A percentile compares a stretch with the other conserved stretches of the same genome.
Conservation (phyloP, 148 eudicot species). For the Tetragonia tetragonoides region DNA sequence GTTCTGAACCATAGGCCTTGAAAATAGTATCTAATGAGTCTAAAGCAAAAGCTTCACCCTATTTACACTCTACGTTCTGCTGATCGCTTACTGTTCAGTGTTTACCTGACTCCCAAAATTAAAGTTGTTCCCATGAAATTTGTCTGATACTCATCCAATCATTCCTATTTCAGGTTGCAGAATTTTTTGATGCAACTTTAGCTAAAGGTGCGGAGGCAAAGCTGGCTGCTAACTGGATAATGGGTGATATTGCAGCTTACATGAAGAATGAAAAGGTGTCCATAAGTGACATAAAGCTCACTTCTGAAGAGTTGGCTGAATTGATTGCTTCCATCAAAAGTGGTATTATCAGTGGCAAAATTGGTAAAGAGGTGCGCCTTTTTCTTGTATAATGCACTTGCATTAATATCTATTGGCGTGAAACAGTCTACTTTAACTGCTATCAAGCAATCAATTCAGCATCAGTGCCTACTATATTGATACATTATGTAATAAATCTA, state of each 20-base stretch:
- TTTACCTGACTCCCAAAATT: background rate
- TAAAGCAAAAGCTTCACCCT: background rate
- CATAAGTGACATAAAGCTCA: slow-evolving; percentile 72
- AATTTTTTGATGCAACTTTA: slow-evolving; percentile 80
- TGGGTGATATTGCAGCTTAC: slow-evolving; percentile 96
- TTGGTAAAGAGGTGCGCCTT: slow-evolving; percentile 80
- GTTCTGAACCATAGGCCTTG: background rate
- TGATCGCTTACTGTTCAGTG: background rate
- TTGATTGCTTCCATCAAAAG: slow-evolving; percentile 74
- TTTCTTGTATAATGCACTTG: background rate
- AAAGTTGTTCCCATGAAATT: background rate
- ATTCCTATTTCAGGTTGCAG: slow-evolving; percentile 65
- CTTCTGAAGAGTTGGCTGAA: slow-evolving; percentile 75
- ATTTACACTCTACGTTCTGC: background rate
- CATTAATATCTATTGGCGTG: background rate
- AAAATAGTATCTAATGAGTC: background rate
- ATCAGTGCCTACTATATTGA: background rate
- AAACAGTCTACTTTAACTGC: background rate
- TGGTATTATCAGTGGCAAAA: slow-evolving; percentile 93
- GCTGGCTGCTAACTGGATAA: slow-evolving; percentile 95
- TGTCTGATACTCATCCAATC: background rate
- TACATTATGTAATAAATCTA: no score
- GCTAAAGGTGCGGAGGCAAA: slow-evolving; percentile 74
- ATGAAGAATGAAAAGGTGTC: slow-evolving; percentile 76
- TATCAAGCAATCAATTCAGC: background rate